Percentiles rank a stretch among this genome's conserved stretches.
Evolutionary conservation across 2,329 filamentous ascomycete species (phyloP).

Genomic region (Botrytis tulipae): DNA sequence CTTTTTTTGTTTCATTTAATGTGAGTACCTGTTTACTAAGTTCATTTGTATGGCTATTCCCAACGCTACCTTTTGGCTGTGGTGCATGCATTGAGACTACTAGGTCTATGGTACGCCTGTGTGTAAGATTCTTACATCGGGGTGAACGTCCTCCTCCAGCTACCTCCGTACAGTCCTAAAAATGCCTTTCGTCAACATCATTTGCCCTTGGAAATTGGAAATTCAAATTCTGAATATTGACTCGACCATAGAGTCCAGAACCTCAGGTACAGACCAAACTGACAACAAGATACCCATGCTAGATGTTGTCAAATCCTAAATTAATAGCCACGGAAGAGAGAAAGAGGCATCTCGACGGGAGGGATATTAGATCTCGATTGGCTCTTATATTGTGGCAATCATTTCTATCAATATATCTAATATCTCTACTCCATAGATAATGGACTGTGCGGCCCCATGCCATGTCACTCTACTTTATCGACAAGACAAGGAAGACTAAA

Average conservation of each 20-base stretch:
- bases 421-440: not conserved
- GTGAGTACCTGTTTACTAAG: not conserved
- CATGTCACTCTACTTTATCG: not conserved
- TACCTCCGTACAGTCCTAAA: not conserved
- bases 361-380: not conserved
- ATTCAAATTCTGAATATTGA: not conserved
- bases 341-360: not conserved
- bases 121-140: not conserved
- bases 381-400: not conserved
- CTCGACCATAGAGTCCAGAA: not conserved
- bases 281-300: not conserved
- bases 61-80: not conserved
- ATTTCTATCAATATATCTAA: conserved; percentile 7
- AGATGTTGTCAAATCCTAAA: not conserved
- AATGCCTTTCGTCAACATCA: not conserved
- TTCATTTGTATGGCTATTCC: not conserved
- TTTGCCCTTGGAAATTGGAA: not conserved
- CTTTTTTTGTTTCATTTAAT: not conserved
- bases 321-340: not conserved
- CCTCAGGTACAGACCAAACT: not conserved
- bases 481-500: conserved; percentile 14
- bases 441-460: conserved; percentile 14
- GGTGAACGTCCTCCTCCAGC: not conserved
- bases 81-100: not conserved
- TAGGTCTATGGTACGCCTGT: not conserved